These are phyloP conservation scores for Neoboletus subvelutipes DNA, from an alignment of 768 basidiomycete species.

Conservation along the genomic window DNA sequence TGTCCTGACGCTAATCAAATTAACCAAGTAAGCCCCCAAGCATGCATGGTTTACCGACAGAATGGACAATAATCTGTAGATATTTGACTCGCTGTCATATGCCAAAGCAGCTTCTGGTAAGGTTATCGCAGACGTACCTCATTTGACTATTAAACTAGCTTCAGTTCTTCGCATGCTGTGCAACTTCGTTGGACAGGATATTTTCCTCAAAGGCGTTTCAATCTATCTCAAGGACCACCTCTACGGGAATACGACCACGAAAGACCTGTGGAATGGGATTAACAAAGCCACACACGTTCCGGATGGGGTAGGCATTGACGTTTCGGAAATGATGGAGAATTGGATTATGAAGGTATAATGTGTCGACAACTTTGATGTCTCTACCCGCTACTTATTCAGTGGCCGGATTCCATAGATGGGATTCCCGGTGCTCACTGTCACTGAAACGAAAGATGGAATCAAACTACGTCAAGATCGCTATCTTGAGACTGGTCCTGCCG, in stretches of 20 bases:
- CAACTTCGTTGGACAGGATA: conserved; percentile 84
- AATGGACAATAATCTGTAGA: conserved; percentile 42
- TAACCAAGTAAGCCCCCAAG: conserved; percentile 51
- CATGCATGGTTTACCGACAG: not conserved
- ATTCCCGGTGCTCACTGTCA: conserved; percentile 87
- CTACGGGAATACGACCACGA: conserved; percentile 82
- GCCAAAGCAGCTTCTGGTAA: conserved; percentile 78
- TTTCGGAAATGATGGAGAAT: conserved; percentile 81
- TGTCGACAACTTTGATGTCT: not conserved
- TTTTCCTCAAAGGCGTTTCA: conserved; percentile 85
- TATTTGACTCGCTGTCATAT: conserved; percentile 88
- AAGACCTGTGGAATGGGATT: conserved; percentile 88
- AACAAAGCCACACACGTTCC: conserved; percentile 59
- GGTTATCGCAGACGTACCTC: conserved; percentile 7
- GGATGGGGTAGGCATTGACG: conserved; percentile 44
- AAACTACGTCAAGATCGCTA: conserved; percentile 88
- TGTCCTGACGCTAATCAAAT: conserved; percentile 86
- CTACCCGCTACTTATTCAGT: not conserved
- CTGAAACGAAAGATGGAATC: conserved; percentile 70
- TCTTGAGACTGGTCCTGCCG: conserved; percentile 78
- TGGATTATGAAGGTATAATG: conserved; percentile 84
- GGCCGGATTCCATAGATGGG: conserved; percentile 49
- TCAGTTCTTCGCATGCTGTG: conserved; percentile 92
- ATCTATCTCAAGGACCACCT: conserved; percentile 88
- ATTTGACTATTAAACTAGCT: not conserved